Base-by-base conservation (phyloP, 139 green algal species). In the Microglena sp. region DNA sequence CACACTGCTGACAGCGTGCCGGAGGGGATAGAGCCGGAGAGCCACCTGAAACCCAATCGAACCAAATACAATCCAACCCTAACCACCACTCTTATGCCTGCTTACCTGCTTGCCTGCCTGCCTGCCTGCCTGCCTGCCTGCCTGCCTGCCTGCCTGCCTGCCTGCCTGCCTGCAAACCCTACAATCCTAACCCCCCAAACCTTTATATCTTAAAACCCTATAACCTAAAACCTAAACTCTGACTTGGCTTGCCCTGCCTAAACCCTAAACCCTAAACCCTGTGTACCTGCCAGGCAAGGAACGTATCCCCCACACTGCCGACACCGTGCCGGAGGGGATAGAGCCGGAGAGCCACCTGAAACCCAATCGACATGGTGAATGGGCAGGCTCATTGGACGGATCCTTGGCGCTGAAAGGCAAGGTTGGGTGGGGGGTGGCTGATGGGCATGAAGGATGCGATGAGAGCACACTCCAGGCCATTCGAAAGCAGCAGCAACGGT, bases 31-130 rank as follows among this genome's bases (percentile, higher is more conserved):
- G n/a, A n/a, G n/a, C n/a, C n/a, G n/a, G n/a, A n/a, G n/a, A n/a
- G n/a, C n/a, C n/a, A n/a, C n/a, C n/a, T n/a, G n/a, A n/a, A n/a
- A n/a, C n/a, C n/a, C n/a, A n/a, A n/a, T n/a, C n/a, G n/a, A n/a
- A n/a, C n/a, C n/a, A n/a, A n/a, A n/a, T n/a, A n/a, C n/a, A n/a
- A n/a, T n/a, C n/a, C n/a, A n/a, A n/a, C n/a, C n/a, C n/a, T n/a
- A n/a, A n/a, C n/a, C n/a, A n/a, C n/a, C n/a, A n/a, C n/a, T n/a
- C n/a, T n/a, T n/a, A 6, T 64, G 30, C 50, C 50, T 59, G 50
- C 50, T n/a, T 59, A n/a, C 50, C 50, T 59, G 50, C 50, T 6
- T 59, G 50, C 50, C 30, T 64, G 57, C 31, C 30, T 46, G 57
- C 31, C 30, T 50, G 29, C 15, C 30, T 64, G 57, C 31, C 5